A percentile compares a stretch with the other conserved stretches of the same genome.
Evolutionary conservation across 2,329 filamentous ascomycete species (phyloP).

Genomic region (Aspergillus uvarum): DNA sequence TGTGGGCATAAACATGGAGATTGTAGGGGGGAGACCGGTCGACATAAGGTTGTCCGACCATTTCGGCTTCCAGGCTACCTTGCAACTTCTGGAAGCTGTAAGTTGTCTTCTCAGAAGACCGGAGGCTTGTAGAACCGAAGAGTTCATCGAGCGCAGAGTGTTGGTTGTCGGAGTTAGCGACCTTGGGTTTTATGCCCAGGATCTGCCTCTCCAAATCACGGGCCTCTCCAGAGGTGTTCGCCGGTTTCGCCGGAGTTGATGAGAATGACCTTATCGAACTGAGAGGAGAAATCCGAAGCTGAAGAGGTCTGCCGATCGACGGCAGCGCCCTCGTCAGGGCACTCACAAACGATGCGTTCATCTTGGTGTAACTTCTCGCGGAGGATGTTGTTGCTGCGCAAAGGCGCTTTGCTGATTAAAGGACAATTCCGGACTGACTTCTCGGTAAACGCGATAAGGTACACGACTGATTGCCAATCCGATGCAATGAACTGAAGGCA

Average conservation of each 20-base stretch:
- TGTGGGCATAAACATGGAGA: conserved; percentile 80
- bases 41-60: conserved; percentile 38
- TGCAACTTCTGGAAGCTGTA: conserved; percentile 34
- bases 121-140: conserved; percentile 20
- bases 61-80: conserved; percentile 35
- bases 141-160: conserved; percentile 31
- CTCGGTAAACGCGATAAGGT: background rate
- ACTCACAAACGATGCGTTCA: conserved; percentile 36
- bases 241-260: conserved; percentile 25
- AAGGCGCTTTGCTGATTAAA: background rate
- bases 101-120: conserved; percentile 20
- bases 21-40: conserved; percentile 63
- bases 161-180: conserved; percentile 22
- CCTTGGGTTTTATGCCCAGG: conserved; percentile 22
- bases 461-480: background rate
- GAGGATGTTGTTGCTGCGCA: background rate
- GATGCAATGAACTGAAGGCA: background rate
- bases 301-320: conserved; percentile 31
- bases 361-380: conserved; percentile 20
- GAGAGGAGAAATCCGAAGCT: conserved; percentile 20
- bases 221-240: conserved; percentile 19
- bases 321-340: conserved; percentile 34
- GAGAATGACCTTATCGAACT: conserved; percentile 36
- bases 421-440: background rate
- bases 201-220: conserved; percentile 32